Evolutionary conservation across 768 basidiomycete genomes (phyloP), one percentile per base, ranked within the genome.

Genomic region (Tulasnella sp.): DNA sequence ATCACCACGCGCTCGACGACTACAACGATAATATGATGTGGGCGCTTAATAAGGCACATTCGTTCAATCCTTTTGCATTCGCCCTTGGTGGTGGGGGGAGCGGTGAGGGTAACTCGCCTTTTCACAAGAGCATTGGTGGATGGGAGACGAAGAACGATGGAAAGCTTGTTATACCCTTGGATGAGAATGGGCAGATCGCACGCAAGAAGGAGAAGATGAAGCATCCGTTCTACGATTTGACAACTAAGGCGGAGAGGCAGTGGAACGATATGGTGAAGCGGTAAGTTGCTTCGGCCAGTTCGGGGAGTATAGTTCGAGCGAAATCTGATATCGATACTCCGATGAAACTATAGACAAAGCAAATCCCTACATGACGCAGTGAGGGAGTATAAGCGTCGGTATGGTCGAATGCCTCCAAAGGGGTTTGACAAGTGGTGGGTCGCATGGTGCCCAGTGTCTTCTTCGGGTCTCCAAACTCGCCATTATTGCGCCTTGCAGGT

Each of bases 361-460:
- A 89, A 87, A 80, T 91, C 93, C 0, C 85, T 99, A 40, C 84
- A 85, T 54, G 88, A 89, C 36, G 97, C 96, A 0, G 93, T 94
- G 0, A 82, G 83, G 9, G 94, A 96, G 82, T 99, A 99, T 83
- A 88, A 85, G 79, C 84, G 87, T 74, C 86, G 96, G 76, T 96
- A 97, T 82, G 85, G 85, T 9, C 88, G 92, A 45, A 83, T 88
- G 39, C 97, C 97, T 6, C 96, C 97, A 0, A 88, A 87, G 54
- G 96, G 96, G 0, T 99, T 99, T 78, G 96, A 95, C 81, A 84
- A 87, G 38, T 98, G 97, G 96, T 97, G 34, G 3, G 78, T 76
- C 29, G 31, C 69, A 9, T 25, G 17, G 37, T 19, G n/a, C n/a
- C n/a, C n/a, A 3, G 25, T 29, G 14, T 25, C 22, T 8, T 39